Conservation (phyloP, 2,329 filamentous ascomycete species). For the Paramyrothecium sp. region DNA sequence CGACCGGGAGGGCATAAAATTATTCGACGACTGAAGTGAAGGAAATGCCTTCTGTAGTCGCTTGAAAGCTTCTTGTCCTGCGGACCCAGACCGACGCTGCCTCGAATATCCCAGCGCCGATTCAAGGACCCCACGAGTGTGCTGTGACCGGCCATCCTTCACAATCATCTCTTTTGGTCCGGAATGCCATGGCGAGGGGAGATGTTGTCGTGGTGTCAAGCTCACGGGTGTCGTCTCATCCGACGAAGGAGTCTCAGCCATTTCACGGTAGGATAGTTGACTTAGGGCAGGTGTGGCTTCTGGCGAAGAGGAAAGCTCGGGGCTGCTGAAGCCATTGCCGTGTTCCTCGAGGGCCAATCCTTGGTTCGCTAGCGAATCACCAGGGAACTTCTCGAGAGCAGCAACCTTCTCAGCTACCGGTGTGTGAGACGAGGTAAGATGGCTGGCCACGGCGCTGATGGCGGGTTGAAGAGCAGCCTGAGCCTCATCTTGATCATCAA, state of each 20-base stretch:
- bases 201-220: constrained; percentile 7
- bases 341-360: constrained; percentile 4
- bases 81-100: constrained; percentile 51
- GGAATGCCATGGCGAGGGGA: constrained; percentile 28
- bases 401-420: constrained; percentile 58
- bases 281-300: constrained; percentile 9
- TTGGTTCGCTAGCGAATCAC: constrained; percentile 13
- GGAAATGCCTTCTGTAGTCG: constrained; percentile 56
- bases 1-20: constrained; percentile 40
- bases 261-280: not conserved
- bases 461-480: constrained; percentile 60
- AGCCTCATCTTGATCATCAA: constrained; percentile 51
- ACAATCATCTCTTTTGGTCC: constrained; percentile 14
- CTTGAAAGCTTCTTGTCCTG: constrained; percentile 56
- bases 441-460: constrained; percentile 55
- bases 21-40: constrained; percentile 38
- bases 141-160: constrained; percentile 16
- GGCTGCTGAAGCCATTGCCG: constrained; percentile 18
- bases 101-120: constrained; percentile 46
- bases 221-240: constrained; percentile 3
- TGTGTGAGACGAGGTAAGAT: constrained; percentile 52
- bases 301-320: constrained; percentile 15
- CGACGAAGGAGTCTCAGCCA: constrained; percentile 6
- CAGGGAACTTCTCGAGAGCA: constrained; percentile 44
- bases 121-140: constrained; percentile 34